Evolutionary conservation across 208 protist species (phyloP).

Genomic region (Wallacemonas sp.): DNA sequence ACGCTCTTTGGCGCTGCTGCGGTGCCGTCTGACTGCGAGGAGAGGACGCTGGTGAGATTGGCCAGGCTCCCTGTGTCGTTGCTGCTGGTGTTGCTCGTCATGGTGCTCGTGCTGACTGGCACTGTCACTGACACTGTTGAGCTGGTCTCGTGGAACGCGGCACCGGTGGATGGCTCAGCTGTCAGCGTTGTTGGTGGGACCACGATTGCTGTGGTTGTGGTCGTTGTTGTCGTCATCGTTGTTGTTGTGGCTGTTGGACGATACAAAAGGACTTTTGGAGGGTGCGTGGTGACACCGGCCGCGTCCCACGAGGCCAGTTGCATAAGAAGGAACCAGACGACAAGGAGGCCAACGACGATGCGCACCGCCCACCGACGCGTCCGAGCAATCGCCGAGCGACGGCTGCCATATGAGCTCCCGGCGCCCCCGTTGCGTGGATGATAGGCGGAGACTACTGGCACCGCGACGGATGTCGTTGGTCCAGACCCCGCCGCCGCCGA

Average conservation of each 20-base stretch:
- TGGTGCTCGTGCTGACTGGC: neutral
- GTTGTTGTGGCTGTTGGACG: neutral
- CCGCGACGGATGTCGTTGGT: neutral
- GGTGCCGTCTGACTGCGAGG: neutral
- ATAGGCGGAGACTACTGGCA: no score
- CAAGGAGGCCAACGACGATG: neutral
- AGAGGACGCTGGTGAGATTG: neutral
- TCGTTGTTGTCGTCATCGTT: no score
- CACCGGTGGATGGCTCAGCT: no score
- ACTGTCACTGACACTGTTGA: neutral
- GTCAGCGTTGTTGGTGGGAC: no score
- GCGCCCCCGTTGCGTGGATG: neutral
- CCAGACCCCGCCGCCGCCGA: no score
- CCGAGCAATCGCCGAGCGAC: neutral
- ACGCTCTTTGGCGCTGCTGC: neutral
- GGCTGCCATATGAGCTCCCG: neutral
- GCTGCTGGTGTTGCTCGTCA: no score
- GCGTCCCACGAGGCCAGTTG: neutral
- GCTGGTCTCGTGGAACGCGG: no score
- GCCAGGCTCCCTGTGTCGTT: neutral
- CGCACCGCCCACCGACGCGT: constrained; percentile 1
- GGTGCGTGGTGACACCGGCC: neutral
- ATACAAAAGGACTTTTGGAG: no score
- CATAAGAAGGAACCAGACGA: neutral
- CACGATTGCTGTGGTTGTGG: no score